Percentiles rank a stretch among this genome's conserved stretches.
phyloP scores from a whole-genome alignment of 169 alveolate species.

The Plasmodium malariae region DNA sequence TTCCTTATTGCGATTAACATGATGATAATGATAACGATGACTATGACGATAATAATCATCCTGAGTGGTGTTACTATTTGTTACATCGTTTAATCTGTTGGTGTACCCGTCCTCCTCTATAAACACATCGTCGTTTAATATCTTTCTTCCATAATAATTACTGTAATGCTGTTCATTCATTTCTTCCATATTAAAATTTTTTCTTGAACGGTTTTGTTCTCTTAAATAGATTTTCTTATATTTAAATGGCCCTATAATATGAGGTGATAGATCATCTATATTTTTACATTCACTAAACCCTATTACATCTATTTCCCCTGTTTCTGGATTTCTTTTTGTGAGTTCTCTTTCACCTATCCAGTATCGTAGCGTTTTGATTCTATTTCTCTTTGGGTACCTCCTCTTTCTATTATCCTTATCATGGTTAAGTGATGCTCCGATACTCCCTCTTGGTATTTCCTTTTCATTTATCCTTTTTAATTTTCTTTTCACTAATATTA shows the following conservation, averaged over 20 bases:
- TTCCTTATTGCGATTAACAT: background rate
- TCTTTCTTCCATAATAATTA: too few species aligned
- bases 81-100: too few species aligned
- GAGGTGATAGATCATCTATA: constrained; percentile 48
- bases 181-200: too few species aligned
- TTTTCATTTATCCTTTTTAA: constrained; percentile 35
- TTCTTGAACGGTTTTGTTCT: too few species aligned
- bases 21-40: too few species aligned
- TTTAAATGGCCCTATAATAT: constrained; percentile 58
- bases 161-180: too few species aligned
- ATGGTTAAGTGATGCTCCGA: background rate
- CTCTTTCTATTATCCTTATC: background rate
- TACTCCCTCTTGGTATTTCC: background rate
- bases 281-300: constrained; percentile 68
- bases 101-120: too few species aligned
- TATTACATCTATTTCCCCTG: constrained; percentile 72
- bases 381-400: constrained; percentile 60
- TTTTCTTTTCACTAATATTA: constrained; percentile 36
- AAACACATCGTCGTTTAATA: too few species aligned
- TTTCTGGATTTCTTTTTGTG: constrained; percentile 48
- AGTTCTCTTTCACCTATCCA: constrained; percentile 75
- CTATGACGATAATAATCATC: too few species aligned
- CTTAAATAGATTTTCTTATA: constrained; percentile 36
- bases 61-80: too few species aligned
- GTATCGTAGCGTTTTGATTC: constrained; percentile 55